Conservation (phyloP, 78 protist species). For the Dictyostelium purpureum region DNA sequence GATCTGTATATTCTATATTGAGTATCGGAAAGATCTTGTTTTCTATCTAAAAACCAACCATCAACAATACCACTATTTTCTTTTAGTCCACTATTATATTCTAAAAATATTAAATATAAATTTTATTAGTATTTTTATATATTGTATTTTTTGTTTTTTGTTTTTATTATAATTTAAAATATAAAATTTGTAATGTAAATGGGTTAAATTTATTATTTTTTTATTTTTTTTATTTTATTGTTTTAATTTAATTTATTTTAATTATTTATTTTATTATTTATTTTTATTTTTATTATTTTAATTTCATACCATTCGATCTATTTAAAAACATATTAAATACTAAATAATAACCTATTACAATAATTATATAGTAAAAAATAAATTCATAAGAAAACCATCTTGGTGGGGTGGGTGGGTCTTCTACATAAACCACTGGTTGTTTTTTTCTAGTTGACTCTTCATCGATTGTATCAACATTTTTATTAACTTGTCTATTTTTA, state of each 20-base stretch:
- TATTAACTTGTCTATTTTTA: not conserved
- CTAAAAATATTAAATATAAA: not conserved
- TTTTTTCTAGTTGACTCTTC: not conserved
- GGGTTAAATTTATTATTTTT: no score
- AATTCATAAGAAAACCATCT: slow-evolving; percentile 64
- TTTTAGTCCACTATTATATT: slow-evolving; percentile 62
- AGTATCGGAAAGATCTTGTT: slow-evolving; percentile 76
- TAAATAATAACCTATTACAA: slow-evolving; percentile 40
- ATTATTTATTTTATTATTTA: no score
- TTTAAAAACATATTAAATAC: not conserved
- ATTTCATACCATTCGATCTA: slow-evolving; percentile 41
- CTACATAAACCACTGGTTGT: slow-evolving; percentile 54
- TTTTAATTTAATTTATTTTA: not conserved
- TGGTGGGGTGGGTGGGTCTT: slow-evolving; percentile 64
- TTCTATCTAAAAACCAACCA: slow-evolving; percentile 76
- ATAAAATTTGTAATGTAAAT: not conserved
- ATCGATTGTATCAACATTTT: not conserved
- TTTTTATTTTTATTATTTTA: not conserved
- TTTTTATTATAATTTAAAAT: not conserved
- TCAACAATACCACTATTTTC: slow-evolving; percentile 55
- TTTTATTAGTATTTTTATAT: not conserved
- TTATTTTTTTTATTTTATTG: not conserved
- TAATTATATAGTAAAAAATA: slow-evolving; percentile 26
- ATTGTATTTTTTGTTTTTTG: not conserved
- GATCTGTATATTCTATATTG: slow-evolving; percentile 65